Evolutionary conservation across 2,329 filamentous ascomycete species (phyloP).

Genomic region (Aphanocladium album): DNA sequence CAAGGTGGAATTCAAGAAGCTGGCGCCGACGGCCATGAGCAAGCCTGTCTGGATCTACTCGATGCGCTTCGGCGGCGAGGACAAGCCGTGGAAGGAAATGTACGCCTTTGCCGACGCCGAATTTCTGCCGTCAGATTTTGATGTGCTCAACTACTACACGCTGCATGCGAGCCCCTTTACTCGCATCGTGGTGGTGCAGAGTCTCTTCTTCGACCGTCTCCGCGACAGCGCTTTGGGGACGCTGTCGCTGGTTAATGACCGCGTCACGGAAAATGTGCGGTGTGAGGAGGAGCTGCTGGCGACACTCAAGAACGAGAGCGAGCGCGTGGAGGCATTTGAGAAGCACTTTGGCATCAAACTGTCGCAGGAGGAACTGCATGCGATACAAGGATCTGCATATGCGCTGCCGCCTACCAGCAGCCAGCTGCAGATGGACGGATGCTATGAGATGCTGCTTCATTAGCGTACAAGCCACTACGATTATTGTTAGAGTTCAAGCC

Average conservation of each 20-base stretch:
- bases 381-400: neutral
- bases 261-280: neutral
- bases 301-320: neutral
- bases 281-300: neutral
- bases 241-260: neutral
- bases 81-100: neutral
- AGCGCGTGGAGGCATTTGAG: neutral
- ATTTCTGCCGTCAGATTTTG: neutral
- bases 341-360: neutral
- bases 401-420: neutral
- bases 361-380: neutral
- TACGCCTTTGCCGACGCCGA: slow-evolving; percentile 11
- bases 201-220: neutral
- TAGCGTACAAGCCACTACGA: no score
- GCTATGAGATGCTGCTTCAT: neutral
- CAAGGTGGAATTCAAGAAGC: neutral
- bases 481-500: no score
- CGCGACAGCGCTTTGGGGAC: neutral
- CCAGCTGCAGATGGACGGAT: neutral
- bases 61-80: neutral
- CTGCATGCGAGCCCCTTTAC: neutral
- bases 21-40: neutral
- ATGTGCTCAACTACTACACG: slow-evolving; percentile 11
- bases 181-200: slow-evolving; percentile 1
- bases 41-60: slow-evolving; percentile 5